A percentile compares a stretch with the other conserved stretches of the same genome.
Conservation (phyloP, 148 eudicot genomes). For the Suaeda aralocaspica region DNA sequence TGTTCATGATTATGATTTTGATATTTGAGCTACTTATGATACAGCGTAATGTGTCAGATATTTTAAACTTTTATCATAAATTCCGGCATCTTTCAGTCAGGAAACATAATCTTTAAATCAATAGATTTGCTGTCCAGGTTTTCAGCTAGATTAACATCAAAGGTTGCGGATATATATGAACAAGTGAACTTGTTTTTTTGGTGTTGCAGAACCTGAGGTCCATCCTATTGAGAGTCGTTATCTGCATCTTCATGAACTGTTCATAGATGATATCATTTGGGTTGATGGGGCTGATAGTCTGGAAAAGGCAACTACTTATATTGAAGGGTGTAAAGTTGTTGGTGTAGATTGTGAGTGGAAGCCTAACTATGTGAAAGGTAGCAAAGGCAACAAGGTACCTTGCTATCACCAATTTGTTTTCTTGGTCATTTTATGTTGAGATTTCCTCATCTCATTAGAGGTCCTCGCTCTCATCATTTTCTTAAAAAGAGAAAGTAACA, state of each 20-base stretch:
- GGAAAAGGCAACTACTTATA: slow-evolving; percentile 55
- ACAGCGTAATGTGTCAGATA: too few species aligned
- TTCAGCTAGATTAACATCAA: not conserved
- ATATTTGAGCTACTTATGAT: not conserved
- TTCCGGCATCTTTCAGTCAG: too few species aligned
- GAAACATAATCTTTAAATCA: not conserved
- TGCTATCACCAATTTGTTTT: slow-evolving; percentile 10
- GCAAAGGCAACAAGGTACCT: slow-evolving; percentile 71
- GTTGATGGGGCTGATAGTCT: slow-evolving; percentile 67
- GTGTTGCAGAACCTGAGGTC: slow-evolving; percentile 50
- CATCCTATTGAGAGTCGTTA: slow-evolving; percentile 39
- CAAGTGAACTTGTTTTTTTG: slow-evolving; percentile 9
- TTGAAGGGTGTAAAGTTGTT: slow-evolving; percentile 81
- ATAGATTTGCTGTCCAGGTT: not conserved
- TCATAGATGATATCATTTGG: slow-evolving; percentile 67
- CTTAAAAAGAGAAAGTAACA: not conserved
- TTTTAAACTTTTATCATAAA: too few species aligned
- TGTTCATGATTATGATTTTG: not conserved
- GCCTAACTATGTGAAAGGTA: slow-evolving; percentile 85
- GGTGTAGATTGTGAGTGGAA: slow-evolving; percentile 99
- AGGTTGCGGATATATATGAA: not conserved
- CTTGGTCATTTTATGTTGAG: not conserved
- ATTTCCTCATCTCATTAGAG: not conserved
- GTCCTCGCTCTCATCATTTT: not conserved
- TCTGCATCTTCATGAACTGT: slow-evolving; percentile 63